Evolutionary conservation across 257 asterid genomes (phyloP), one percentile per base, ranked within the genome.

Genomic region (Prunella vulgaris): DNA sequence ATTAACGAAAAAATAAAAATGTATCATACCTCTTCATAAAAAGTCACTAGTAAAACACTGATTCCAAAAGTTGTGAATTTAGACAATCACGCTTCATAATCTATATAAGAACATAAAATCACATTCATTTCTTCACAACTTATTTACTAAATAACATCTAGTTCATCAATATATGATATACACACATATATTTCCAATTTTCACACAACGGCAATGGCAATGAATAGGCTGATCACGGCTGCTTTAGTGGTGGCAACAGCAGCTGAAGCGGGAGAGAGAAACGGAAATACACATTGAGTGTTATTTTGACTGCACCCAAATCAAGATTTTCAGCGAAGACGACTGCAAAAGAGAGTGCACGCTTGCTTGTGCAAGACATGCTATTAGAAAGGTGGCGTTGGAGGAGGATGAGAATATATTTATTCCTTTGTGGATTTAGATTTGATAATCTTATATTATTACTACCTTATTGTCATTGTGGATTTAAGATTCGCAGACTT

Each of bases 331-430:
- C 51, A 68, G 35, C 5, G 70, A 72, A 7, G 42, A 44, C 2
- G 86, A 78, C 46, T 82, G 86, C 71, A 75, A 66, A 71, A 73
- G 40, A n/a, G 86, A 78, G 28, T 82, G 86, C 68, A 30, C 65
- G 0, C n/a, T 66, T 20, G 42, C 79, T 10, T 82, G 86, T 13
- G 82, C 81, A 1, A 72, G 81, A 28, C 28, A 52, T 18, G 27
- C 7, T 0, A 5, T 75, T 5, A 63, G 27, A 10, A 62, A 61
- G 2, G 20, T 56, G 32, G 20, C 61, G 32, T 22, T 10, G 38
- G 73, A 64, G 1, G 74, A 60, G 0, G 82, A 77, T 18, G 68
- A 72, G 1, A 61, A 15, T 56, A 71, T 68, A 20, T 81, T 81
- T 67, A 61, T 77, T 0, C 85, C 85, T 1, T 27, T 21, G 32